These are phyloP conservation scores for Diaporthe citriasiana DNA, from an alignment of 2,329 filamentous ascomycete species.

Conservation along the genomic window DNA sequence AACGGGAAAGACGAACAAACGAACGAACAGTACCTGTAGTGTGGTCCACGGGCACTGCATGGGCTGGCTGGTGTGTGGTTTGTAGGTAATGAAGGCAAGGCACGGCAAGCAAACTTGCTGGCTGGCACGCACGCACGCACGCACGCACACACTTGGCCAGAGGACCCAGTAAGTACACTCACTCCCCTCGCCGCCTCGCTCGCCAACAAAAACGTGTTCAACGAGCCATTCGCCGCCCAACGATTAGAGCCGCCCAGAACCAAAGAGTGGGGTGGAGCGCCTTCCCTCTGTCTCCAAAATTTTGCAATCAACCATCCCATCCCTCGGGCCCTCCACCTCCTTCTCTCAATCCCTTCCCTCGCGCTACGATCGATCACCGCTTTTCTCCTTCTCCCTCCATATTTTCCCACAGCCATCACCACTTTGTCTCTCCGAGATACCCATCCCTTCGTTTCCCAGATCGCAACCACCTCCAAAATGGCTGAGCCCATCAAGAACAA, in stretches of 20 bases:
- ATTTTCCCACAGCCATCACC: slow-evolving; percentile 35
- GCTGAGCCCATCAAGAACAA: slow-evolving; percentile 76
- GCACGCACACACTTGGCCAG: neutral
- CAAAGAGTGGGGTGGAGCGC: slow-evolving; percentile 38
- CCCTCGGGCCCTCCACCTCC: slow-evolving; percentile 37
- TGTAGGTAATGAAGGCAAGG: neutral
- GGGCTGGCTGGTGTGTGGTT: slow-evolving; percentile 8
- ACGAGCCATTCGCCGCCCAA: slow-evolving; percentile 38
- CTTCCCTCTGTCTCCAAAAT: slow-evolving; percentile 39
- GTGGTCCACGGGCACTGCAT: slow-evolving; percentile 22
- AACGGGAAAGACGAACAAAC: neutral
- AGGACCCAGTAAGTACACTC: neutral
- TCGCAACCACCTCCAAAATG: slow-evolving; percentile 60
- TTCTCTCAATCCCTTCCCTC: slow-evolving; percentile 29
- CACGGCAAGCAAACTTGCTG: neutral
- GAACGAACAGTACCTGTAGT: slow-evolving; percentile 18
- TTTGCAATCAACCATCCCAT: slow-evolving; percentile 39
- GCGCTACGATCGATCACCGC: slow-evolving; percentile 32
- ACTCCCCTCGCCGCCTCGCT: slow-evolving; percentile 35
- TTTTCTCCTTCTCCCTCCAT: slow-evolving; percentile 36
- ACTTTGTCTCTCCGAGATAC: slow-evolving; percentile 27
- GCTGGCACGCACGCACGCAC: neutral
- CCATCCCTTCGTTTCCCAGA: slow-evolving; percentile 43
- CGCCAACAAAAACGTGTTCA: slow-evolving; percentile 39
- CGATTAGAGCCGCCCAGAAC: slow-evolving; percentile 35